Conservation (phyloP, 2,329 filamentous ascomycete genomes). For the Cladophialophora carrionii region DNA sequence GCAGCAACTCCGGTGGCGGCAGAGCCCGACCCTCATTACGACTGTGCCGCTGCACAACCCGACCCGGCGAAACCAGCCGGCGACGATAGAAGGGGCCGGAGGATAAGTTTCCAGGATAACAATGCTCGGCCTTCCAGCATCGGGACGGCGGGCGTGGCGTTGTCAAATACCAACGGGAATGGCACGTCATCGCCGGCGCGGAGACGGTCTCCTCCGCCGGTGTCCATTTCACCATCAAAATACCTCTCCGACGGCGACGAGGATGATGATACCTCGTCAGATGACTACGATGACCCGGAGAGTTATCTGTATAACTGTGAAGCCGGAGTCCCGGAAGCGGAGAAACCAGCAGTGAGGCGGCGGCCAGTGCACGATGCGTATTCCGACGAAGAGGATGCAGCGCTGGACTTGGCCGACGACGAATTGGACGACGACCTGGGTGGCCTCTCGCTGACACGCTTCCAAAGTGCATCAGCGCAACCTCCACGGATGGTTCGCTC, state of each 20-base stretch:
- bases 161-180: slow-evolving; percentile 15
- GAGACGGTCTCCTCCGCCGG: slow-evolving; percentile 28
- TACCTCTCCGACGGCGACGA: slow-evolving; percentile 19
- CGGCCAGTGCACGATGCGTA: slow-evolving; percentile 26
- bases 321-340: not conserved
- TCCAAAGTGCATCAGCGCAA: slow-evolving; percentile 28
- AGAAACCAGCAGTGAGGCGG: slow-evolving; percentile 11
- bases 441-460: slow-evolving; percentile 30
- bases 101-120: slow-evolving; percentile 34
- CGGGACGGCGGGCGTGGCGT: slow-evolving; percentile 15
- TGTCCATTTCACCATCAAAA: not conserved
- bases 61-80: slow-evolving; percentile 3
- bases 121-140: slow-evolving; percentile 29
- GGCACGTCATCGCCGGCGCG: slow-evolving; percentile 22
- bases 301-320: slow-evolving; percentile 9
- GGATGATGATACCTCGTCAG: slow-evolving; percentile 25
- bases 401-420: slow-evolving; percentile 4
- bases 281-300: slow-evolving; percentile 33
- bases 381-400: slow-evolving; percentile 32
- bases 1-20: slow-evolving; percentile 15
- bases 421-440: slow-evolving; percentile 31
- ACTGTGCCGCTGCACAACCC: slow-evolving; percentile 18
- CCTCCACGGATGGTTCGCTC: slow-evolving; percentile 33
- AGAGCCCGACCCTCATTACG: slow-evolving; percentile 21
- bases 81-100: slow-evolving; percentile 15